These are phyloP conservation scores for Pleurotus citrinopileatus DNA, from an alignment of 768 basidiomycete genomes.

Conservation along the genomic window DNA sequence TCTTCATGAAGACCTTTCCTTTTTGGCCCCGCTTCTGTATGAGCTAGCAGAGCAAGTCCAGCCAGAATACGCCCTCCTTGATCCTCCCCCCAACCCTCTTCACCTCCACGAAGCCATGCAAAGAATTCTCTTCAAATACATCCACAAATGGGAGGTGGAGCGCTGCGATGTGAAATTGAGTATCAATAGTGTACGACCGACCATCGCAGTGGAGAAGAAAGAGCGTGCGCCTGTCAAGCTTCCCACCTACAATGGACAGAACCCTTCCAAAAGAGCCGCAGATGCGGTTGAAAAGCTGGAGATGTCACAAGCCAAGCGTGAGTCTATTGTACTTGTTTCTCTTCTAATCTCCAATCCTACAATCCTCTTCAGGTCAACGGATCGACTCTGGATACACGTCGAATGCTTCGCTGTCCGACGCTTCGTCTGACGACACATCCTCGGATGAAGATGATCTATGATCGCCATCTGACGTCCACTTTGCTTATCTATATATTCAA, in stretches of 20 bases:
- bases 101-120: conserved; percentile 12
- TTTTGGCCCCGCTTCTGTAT: not conserved
- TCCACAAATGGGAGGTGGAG: not conserved
- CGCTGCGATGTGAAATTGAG: not conserved
- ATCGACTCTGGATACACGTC: too few relatives aligned
- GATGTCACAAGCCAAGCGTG: not conserved
- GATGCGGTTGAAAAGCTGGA: not conserved
- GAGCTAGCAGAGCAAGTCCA: not conserved
- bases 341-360: too few relatives aligned
- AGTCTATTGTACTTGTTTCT: not conserved
- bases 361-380: too few relatives aligned
- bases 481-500: too few relatives aligned
- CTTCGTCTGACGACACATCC: too few relatives aligned
- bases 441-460: too few relatives aligned
- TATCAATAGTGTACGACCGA: not conserved
- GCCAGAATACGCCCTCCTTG: conserved; percentile 3
- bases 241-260: not conserved
- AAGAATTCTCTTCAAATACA: not conserved
- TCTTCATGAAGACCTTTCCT: not conserved
- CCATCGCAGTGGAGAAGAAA: not conserved
- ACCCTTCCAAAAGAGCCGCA: not conserved
- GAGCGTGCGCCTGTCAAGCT: not conserved
- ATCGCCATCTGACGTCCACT: too few relatives aligned
- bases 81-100: not conserved
- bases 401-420: too few relatives aligned